These are phyloP conservation scores for Fusarium coicis DNA, from an alignment of 2,329 filamentous ascomycete genomes.

Conservation along the genomic window DNA sequence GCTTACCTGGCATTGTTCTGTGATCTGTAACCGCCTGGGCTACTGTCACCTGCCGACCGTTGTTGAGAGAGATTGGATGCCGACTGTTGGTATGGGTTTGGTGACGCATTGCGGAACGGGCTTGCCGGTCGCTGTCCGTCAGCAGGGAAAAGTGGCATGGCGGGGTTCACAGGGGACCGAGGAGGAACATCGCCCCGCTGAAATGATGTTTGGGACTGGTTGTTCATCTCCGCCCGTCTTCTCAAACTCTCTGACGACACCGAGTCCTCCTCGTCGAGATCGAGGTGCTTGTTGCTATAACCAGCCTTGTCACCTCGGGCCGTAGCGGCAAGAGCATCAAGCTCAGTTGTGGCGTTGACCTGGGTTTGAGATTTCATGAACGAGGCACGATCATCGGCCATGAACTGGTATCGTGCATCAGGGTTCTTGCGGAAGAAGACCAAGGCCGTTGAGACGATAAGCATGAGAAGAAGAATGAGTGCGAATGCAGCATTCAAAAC, in stretches of 20 bases:
- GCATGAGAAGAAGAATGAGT: slow-evolving; percentile 82
- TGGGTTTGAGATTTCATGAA: slow-evolving; percentile 97
- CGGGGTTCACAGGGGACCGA: slow-evolving; percentile 55
- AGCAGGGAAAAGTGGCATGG: slow-evolving; percentile 57
- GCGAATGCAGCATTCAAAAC: slow-evolving; percentile 87
- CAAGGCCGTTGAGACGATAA: slow-evolving; percentile 69
- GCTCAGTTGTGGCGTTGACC: slow-evolving; percentile 79
- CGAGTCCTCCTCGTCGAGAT: slow-evolving; percentile 56
- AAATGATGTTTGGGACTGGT: slow-evolving; percentile 49
- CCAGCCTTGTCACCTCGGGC: slow-evolving; percentile 82
- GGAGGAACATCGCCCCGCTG: slow-evolving; percentile 44
- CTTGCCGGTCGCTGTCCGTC: slow-evolving; percentile 50
- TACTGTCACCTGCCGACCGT: slow-evolving; percentile 47
- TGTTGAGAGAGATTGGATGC: slow-evolving; percentile 47
- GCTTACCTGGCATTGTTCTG: slow-evolving; percentile 55
- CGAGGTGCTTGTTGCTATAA: slow-evolving; percentile 60
- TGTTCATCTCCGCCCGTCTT: slow-evolving; percentile 48
- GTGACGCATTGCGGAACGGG: slow-evolving; percentile 50
- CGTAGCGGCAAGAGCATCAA: slow-evolving; percentile 89
- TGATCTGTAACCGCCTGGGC: slow-evolving; percentile 49
- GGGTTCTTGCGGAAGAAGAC: slow-evolving; percentile 93
- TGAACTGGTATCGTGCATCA: slow-evolving; percentile 93
- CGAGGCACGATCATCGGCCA: slow-evolving; percentile 94
- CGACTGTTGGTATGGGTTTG: slow-evolving; percentile 50
- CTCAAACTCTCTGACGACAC: slow-evolving; percentile 53